Base-by-base conservation (phyloP, 23 red algal species). In the Pyropia haitanensis region DNA sequence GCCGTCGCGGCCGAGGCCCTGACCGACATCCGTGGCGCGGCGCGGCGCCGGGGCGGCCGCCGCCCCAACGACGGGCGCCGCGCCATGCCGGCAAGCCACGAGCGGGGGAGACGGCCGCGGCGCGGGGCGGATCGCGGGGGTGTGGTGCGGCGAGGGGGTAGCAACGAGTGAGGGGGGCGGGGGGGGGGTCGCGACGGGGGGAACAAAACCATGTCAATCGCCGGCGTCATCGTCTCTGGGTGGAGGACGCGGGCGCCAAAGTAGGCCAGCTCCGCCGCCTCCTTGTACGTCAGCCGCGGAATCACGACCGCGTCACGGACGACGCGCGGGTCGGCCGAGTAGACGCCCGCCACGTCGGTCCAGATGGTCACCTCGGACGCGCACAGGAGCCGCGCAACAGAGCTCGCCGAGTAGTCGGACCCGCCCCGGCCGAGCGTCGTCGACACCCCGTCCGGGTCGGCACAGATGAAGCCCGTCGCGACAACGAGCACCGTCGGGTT, bases 261-360 rank as follows among this genome's bases (percentile, higher is more conserved):
- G 56, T 96, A 96, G 20, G 92, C 92, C 32, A 96, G 68, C 60
- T 96, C 92, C 49, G 84, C 85, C 9, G 92, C 92, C 68, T 96
- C 92, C 77, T 96, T 89, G 58, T 89, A 96, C 64, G 73, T 87
- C 65, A 96, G 79, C 63, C 58, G 64, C 26, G 75, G 75, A 65
- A 96, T 89, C 18, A 96, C 72, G 19, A 89, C 73, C 22, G 92
- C 92, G 60, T 96, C 92, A 8, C 66, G 79, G 18, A 96, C 92
- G 24, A 78, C 78, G 25, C 84, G 83, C 18, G 92, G 92, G 56
- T 96, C 84, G 46, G 92, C 92, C 53, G 92, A 90, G 65, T 85
- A 96, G 13, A 96, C 86, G 18, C 92, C 92, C 30, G 90, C 92
- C 58, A 96, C 92, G 68, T 96, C 92, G 1, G 92, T 96, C 84